These are phyloP conservation scores for Psilocybe subaeruginosa DNA, from an alignment of 768 basidiomycete genomes.

Conservation along the genomic window DNA sequence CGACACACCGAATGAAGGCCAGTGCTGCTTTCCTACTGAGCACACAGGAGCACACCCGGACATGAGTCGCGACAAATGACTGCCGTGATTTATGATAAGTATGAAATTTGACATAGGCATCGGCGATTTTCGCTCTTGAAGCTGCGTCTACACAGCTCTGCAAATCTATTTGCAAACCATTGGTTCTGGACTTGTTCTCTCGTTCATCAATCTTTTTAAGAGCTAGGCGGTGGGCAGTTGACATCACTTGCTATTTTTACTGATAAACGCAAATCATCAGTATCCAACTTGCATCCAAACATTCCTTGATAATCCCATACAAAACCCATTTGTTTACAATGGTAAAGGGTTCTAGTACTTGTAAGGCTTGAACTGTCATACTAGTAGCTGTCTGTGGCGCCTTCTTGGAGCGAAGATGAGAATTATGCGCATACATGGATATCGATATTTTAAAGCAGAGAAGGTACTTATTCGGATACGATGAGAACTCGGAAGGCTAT, in stretches of 20 bases:
- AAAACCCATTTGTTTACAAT: no score
- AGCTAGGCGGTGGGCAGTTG: background rate
- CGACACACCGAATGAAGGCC: no score
- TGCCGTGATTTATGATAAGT: no score
- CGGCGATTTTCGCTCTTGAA: background rate
- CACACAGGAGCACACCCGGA: no score
- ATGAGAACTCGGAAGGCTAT: background rate
- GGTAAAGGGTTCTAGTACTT: no score
- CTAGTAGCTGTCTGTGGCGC: background rate
- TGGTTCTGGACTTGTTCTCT: background rate
- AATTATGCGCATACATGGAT: no score
- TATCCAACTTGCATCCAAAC: no score
- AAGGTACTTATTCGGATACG: background rate
- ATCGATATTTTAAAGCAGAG: no score
- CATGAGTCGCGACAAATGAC: no score
- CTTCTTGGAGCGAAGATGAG: background rate
- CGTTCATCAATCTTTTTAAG: background rate
- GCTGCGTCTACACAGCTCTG: background rate
- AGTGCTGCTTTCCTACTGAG: no score
- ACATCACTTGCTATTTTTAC: background rate
- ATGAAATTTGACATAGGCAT: background rate
- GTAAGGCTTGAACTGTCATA: background rate
- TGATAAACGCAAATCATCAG: no score
- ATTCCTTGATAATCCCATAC: no score
- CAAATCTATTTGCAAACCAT: background rate